Conservation (phyloP, 495 filamentous ascomycete genomes). For the Penicillium malachiteum region DNA sequence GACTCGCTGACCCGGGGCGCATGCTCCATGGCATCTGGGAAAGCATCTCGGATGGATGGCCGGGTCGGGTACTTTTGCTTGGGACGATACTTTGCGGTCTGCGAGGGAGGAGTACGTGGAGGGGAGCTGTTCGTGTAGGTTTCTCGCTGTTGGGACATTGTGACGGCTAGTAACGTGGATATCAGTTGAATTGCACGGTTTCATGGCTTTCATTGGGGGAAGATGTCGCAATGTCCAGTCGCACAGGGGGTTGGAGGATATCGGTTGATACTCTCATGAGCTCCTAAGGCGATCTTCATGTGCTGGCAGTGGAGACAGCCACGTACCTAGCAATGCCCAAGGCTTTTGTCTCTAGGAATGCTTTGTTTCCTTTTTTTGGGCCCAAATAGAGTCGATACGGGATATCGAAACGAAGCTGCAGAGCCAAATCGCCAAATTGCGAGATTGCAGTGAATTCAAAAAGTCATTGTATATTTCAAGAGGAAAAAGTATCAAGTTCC, state of each 20-base stretch:
- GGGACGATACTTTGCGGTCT: constrained; percentile 31
- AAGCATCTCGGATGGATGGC: constrained; percentile 49
- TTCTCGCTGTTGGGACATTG: constrained; percentile 36
- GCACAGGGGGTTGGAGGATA: background rate
- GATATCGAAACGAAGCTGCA: constrained; percentile 5
- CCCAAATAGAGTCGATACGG: constrained; percentile 5
- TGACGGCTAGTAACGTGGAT: constrained; percentile 17
- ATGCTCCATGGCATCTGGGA: constrained; percentile 48
- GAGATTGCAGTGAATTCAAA: constrained; percentile 12
- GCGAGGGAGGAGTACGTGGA: constrained; percentile 47
- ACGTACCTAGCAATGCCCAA: constrained; percentile 23
- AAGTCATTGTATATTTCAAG: constrained; percentile 20
- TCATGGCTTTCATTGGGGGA: constrained; percentile 8
- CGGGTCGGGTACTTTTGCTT: constrained; percentile 32
- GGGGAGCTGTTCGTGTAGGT: constrained; percentile 31
- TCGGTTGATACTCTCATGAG: background rate
- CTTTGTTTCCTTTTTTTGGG: background rate
- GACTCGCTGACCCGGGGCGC: constrained; percentile 42
- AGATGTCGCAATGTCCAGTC: background rate
- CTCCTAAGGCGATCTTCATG: background rate
- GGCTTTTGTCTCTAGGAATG: background rate
- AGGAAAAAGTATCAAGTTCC: background rate
- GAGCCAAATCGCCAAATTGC: background rate
- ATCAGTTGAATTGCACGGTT: background rate
- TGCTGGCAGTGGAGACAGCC: background rate